These are phyloP conservation scores for Suhomyces maxii DNA, from an alignment of 1,139 yeast genomes.

Conservation along the genomic window DNA sequence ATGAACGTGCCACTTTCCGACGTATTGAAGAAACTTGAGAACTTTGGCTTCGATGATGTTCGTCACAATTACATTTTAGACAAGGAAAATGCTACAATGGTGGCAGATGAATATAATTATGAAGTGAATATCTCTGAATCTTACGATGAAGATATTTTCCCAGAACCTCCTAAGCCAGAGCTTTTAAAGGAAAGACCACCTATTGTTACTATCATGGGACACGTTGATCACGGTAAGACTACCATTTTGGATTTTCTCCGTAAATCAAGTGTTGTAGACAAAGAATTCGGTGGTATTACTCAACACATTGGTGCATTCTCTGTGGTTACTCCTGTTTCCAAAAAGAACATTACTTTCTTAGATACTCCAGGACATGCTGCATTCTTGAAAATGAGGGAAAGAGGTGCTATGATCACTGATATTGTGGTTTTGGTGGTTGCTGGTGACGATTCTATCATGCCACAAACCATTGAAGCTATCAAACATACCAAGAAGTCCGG, in stretches of 20 bases:
- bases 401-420: slow-evolving; percentile 95
- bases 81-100: slow-evolving; percentile 77
- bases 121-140: slow-evolving; percentile 62
- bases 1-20: slow-evolving; percentile 63
- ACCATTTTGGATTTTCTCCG: slow-evolving; percentile 85
- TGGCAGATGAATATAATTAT: slow-evolving; percentile 87
- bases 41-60: slow-evolving; percentile 74
- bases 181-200: slow-evolving; percentile 76
- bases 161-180: slow-evolving; percentile 40
- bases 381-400: slow-evolving; percentile 89
- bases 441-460: slow-evolving; percentile 97
- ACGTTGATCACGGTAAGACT: slow-evolving; percentile 98
- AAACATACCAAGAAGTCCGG: slow-evolving; percentile 86
- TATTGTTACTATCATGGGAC: slow-evolving; percentile 97
- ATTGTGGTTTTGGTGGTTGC: slow-evolving; percentile 93
- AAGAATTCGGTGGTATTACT: slow-evolving; percentile 95
- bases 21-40: slow-evolving; percentile 57
- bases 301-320: slow-evolving; percentile 98
- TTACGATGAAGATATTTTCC: slow-evolving; percentile 63
- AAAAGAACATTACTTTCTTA: slow-evolving; percentile 77
- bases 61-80: slow-evolving; percentile 81
- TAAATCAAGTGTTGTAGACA: slow-evolving; percentile 76
- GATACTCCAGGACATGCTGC: slow-evolving; percentile 99
- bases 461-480: slow-evolving; percentile 94
- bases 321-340: slow-evolving; percentile 71